Conservation (phyloP, 768 basidiomycete species). For the Cubamyces lactineus region DNA sequence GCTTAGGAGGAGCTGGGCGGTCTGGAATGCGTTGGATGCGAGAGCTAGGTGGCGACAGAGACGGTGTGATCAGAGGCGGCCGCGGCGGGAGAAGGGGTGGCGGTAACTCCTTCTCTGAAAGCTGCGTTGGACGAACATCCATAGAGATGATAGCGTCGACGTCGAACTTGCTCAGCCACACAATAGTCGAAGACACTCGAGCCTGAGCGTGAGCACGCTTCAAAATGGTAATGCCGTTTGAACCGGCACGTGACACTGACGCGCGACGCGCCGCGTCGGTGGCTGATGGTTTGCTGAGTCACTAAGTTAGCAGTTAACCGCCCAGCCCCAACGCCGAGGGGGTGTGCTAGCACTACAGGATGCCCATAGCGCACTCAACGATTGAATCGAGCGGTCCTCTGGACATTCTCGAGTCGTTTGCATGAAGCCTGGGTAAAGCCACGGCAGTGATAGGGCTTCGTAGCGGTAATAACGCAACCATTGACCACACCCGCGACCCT, state of each 20-base stretch:
- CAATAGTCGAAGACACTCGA: constrained; percentile 3
- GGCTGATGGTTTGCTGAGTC: neutral
- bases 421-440: too few relatives aligned
- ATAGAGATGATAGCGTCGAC: constrained; percentile 15
- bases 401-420: too few relatives aligned
- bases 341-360: too few relatives aligned
- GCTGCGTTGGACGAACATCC: constrained; percentile 5
- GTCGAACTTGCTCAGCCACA: neutral
- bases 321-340: too few relatives aligned
- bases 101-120: constrained; percentile 10
- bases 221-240: constrained; percentile 7
- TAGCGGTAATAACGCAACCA: neutral
- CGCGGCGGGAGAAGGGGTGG: constrained; percentile 10
- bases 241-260: constrained; percentile 19
- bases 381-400: too few relatives aligned
- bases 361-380: too few relatives aligned
- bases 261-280: constrained; percentile 16
- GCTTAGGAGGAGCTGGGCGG: constrained; percentile 49
- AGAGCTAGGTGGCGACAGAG: constrained; percentile 52
- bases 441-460: too few relatives aligned
- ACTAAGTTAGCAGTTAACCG: neutral
- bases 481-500: neutral
- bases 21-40: constrained; percentile 31
- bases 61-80: constrained; percentile 50
- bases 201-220: neutral